Conservation (phyloP, 305 asterid genomes). For the Caryopteris hybrid region DNA sequence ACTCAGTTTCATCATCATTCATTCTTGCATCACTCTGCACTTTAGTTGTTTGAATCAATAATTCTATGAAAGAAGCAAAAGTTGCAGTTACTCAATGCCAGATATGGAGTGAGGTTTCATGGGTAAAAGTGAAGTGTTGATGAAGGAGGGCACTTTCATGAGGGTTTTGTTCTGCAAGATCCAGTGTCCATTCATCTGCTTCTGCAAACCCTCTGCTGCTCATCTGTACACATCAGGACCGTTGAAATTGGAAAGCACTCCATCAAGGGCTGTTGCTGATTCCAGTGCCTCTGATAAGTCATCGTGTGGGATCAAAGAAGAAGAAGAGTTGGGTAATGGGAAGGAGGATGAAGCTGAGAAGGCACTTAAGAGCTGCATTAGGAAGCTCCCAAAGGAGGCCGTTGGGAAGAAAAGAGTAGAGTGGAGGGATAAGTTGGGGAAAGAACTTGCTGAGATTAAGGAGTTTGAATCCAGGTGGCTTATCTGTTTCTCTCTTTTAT, state of each 20-base stretch:
- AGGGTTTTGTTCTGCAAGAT: constrained; percentile 85
- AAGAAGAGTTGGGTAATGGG: constrained; percentile 19
- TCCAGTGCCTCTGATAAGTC: constrained; percentile 23
- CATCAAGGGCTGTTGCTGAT: constrained; percentile 25
- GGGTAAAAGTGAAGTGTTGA: constrained; percentile 37
- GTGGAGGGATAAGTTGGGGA: constrained; percentile 61
- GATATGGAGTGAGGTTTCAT: constrained; percentile 22
- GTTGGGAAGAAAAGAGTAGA: constrained; percentile 44
- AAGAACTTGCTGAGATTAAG: constrained; percentile 56
- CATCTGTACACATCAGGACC: constrained; percentile 52
- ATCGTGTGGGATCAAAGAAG: constrained; percentile 23
- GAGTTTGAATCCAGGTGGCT: constrained; percentile 71
- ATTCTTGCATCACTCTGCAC: background rate
- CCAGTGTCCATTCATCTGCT: constrained; percentile 75
- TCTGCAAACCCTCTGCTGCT: constrained; percentile 83
- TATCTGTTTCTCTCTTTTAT: background rate
- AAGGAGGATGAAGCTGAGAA: constrained; percentile 12
- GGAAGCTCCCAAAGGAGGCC: constrained; percentile 18
- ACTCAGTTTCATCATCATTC: background rate
- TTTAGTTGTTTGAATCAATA: background rate
- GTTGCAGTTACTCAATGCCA: background rate
- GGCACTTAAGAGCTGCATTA: constrained; percentile 53
- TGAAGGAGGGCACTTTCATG: constrained; percentile 68
- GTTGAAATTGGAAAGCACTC: constrained; percentile 44
- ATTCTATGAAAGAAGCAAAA: background rate